These are phyloP conservation scores for Penicillium brasilianum DNA, from an alignment of 2,329 filamentous ascomycete species.

Conservation along the genomic window DNA sequence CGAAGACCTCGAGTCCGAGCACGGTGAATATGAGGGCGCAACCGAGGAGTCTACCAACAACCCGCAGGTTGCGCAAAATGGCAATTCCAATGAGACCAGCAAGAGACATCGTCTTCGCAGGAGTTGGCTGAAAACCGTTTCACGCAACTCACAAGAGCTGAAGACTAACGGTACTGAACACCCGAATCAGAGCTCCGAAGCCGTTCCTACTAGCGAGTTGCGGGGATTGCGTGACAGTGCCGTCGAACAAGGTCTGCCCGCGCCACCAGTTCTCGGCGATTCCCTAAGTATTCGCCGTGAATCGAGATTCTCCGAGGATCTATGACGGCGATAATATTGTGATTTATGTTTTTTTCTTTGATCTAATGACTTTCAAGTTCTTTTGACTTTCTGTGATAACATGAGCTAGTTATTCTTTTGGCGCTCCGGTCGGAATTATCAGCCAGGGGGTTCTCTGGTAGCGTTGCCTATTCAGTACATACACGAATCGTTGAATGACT, in stretches of 20 bases:
- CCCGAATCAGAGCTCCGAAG: slow-evolving; percentile 15
- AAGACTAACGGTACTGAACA: slow-evolving; percentile 26
- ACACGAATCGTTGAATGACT: background rate
- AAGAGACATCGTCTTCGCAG: slow-evolving; percentile 35
- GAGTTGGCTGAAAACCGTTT: slow-evolving; percentile 36
- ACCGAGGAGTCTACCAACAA: background rate
- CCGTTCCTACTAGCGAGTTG: slow-evolving; percentile 25
- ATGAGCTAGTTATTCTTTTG: slow-evolving; percentile 4
- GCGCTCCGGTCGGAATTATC: slow-evolving; percentile 1
- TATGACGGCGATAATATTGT: slow-evolving; percentile 32
- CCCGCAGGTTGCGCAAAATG: slow-evolving; percentile 20
- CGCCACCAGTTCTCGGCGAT: slow-evolving; percentile 36
- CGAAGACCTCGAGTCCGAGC: slow-evolving; percentile 28
- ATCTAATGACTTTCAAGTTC: slow-evolving; percentile 1
- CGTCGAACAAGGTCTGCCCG: slow-evolving; percentile 37
- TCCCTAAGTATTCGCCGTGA: slow-evolving; percentile 38
- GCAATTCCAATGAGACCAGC: slow-evolving; percentile 21
- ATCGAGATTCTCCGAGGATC: slow-evolving; percentile 45
- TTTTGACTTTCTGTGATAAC: background rate
- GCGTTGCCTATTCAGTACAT: background rate
- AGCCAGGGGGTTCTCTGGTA: background rate
- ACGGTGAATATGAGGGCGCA: slow-evolving; percentile 5
- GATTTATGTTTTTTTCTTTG: slow-evolving; percentile 13
- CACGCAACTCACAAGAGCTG: slow-evolving; percentile 26
- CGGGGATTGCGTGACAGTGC: slow-evolving; percentile 38